Conservation (phyloP, 495 filamentous ascomycete species). For the Glutinoglossum americanum region DNA sequence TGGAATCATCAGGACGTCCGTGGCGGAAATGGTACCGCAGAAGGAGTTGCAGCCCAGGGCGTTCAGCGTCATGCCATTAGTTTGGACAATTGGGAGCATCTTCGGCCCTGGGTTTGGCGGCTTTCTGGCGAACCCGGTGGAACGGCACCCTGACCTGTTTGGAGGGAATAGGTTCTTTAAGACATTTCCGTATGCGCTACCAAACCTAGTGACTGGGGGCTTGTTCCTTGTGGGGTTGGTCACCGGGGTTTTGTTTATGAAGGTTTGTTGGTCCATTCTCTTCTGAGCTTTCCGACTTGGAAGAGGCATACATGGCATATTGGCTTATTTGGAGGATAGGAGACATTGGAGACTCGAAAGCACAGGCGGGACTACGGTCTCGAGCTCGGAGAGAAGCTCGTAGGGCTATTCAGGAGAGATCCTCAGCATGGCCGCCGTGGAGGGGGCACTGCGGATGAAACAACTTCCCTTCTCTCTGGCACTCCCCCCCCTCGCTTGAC, state of each 20-base stretch:
- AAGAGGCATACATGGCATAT: not conserved
- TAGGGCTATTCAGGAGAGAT: constrained; percentile 8
- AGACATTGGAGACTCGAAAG: constrained; percentile 49
- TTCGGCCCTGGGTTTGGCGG: constrained; percentile 80
- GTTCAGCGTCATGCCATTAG: constrained; percentile 68
- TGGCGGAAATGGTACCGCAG: constrained; percentile 59
- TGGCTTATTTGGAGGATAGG: constrained; percentile 17
- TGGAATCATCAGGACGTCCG: constrained; percentile 47
- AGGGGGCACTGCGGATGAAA: not conserved
- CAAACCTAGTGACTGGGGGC: constrained; percentile 50
- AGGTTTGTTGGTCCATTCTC: constrained; percentile 14
- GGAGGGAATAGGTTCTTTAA: constrained; percentile 8
- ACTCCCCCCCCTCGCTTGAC: not conserved
- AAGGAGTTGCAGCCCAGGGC: constrained; percentile 62
- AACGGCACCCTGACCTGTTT: constrained; percentile 41
- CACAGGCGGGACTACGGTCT: constrained; percentile 46
- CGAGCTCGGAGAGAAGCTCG: constrained; percentile 31
- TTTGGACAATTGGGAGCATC: constrained; percentile 60
- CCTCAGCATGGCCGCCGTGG: not conserved
- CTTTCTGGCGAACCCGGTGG: constrained; percentile 54
- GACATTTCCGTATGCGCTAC: constrained; percentile 57
- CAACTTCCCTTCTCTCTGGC: not conserved
- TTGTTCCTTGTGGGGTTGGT: constrained; percentile 55
- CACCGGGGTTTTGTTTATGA: constrained; percentile 49
- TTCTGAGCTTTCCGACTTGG: not conserved